Percentiles rank a stretch among this genome's conserved stretches.
Evolutionary conservation across 2,329 filamentous ascomycete genomes (phyloP).

Genomic region (Ceratocystis eucalypticola): DNA sequence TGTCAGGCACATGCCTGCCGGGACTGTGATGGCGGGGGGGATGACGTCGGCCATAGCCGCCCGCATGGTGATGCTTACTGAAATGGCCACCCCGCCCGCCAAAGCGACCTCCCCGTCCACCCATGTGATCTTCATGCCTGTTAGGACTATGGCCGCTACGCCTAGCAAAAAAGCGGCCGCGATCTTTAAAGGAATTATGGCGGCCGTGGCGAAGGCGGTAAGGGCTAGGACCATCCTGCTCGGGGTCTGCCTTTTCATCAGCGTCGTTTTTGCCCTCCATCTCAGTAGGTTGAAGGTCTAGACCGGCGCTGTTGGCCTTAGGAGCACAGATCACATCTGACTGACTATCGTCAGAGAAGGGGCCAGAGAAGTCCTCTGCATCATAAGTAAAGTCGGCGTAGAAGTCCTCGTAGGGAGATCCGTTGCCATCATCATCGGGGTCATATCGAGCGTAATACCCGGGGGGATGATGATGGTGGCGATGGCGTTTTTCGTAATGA

Average conservation of each 20-base stretch:
- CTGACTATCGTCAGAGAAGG: neutral
- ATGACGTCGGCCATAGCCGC: slow-evolving; percentile 1
- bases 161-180: slow-evolving; percentile 21
- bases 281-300: neutral
- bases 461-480: neutral
- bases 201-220: slow-evolving; percentile 23
- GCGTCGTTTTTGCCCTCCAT: slow-evolving; percentile 1
- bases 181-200: slow-evolving; percentile 21
- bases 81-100: slow-evolving; percentile 21
- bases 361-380: neutral
- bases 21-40: neutral
- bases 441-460: neutral
- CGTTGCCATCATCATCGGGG: neutral
- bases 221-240: slow-evolving; percentile 23
- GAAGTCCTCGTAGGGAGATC: neutral
- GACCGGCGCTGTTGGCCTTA: neutral
- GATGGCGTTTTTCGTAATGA: neutral
- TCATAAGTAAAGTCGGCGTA: neutral
- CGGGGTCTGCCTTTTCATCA: slow-evolving; percentile 18
- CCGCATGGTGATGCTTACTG: slow-evolving; percentile 14
- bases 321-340: neutral
- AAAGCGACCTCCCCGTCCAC: slow-evolving; percentile 22
- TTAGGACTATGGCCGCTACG: slow-evolving; percentile 21
- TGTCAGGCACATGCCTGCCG: neutral
- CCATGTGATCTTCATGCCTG: too few relatives aligned